A percentile compares a stretch with the other conserved stretches of the same genome.
Conservation (phyloP, 2,329 filamentous ascomycete species). For the Penicillium verrucosum region DNA sequence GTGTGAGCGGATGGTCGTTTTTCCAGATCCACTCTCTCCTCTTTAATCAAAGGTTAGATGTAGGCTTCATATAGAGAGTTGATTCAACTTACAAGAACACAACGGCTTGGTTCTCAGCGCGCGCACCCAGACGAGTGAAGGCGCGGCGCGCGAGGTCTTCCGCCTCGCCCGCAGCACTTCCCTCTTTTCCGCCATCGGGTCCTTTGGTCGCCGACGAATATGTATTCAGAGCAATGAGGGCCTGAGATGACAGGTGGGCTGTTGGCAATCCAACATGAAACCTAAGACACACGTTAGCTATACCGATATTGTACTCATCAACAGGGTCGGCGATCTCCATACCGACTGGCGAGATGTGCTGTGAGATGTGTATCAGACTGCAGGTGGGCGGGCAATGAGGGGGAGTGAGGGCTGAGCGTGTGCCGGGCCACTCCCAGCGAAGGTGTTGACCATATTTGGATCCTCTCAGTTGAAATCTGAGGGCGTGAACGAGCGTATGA, state of each 20-base stretch:
- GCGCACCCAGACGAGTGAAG: slow-evolving; percentile 77
- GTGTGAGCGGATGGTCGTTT: slow-evolving; percentile 90
- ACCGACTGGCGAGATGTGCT: slow-evolving; percentile 52
- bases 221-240: slow-evolving; percentile 87
- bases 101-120: slow-evolving; percentile 89
- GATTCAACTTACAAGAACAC: slow-evolving; percentile 74
- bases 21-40: slow-evolving; percentile 92
- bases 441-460: slow-evolving; percentile 39
- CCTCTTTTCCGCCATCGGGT: slow-evolving; percentile 84
- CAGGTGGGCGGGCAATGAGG: slow-evolving; percentile 72
- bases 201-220: slow-evolving; percentile 87
- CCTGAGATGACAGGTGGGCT: slow-evolving; percentile 84
- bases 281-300: slow-evolving; percentile 56
- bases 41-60: slow-evolving; percentile 50
- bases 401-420: slow-evolving; percentile 79
- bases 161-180: slow-evolving; percentile 85
- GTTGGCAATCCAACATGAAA: slow-evolving; percentile 91
- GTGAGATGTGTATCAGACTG: slow-evolving; percentile 53
- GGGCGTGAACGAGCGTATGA: background rate
- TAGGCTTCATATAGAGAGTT: background rate
- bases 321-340: slow-evolving; percentile 7
- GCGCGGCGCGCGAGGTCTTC: slow-evolving; percentile 88
- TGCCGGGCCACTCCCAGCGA: slow-evolving; percentile 53
- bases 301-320: background rate
- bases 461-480: slow-evolving; percentile 1